These are phyloP conservation scores for Hypoxylon sp. DNA, from an alignment of 2,329 filamentous ascomycete species.

Conservation along the genomic window DNA sequence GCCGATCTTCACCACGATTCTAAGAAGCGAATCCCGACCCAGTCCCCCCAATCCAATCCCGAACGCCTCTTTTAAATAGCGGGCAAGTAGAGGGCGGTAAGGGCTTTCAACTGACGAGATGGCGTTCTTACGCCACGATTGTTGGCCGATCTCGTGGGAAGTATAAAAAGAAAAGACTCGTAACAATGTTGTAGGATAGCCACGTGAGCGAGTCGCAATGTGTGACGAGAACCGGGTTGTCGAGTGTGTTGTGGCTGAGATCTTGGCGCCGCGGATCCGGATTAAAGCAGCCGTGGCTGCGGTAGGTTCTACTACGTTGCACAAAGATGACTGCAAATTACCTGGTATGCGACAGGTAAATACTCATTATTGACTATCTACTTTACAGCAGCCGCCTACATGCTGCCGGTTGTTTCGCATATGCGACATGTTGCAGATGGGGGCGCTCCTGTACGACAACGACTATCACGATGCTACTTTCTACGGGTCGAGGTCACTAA, in stretches of 20 bases:
- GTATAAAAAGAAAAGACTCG: constrained; percentile 8
- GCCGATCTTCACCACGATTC: constrained; percentile 36
- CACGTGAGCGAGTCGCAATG: constrained; percentile 41
- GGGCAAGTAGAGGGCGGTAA: constrained; percentile 17
- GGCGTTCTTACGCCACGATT: constrained; percentile 27
- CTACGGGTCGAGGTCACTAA: constrained; percentile 4
- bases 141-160: constrained; percentile 20
- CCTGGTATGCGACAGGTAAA: constrained; percentile 21
- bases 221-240: constrained; percentile 37
- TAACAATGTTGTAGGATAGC: constrained; percentile 21
- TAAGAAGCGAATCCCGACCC: constrained; percentile 15
- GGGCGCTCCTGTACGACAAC: constrained; percentile 5
- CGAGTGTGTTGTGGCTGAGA: constrained; percentile 34
- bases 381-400: constrained; percentile 20
- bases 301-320: constrained; percentile 27
- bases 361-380: constrained; percentile 39
- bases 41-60: constrained; percentile 13
- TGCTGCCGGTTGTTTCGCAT: constrained; percentile 27
- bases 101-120: constrained; percentile 18
- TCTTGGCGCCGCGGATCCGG: constrained; percentile 40
- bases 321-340: constrained; percentile 22
- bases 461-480: constrained; percentile 6
- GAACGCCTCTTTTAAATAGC: constrained; percentile 23
- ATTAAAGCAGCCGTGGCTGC: constrained; percentile 13
- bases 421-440: constrained; percentile 27